Conservation (phyloP, 2,329 filamentous ascomycete genomes). For the Curvularia eragrostidis region DNA sequence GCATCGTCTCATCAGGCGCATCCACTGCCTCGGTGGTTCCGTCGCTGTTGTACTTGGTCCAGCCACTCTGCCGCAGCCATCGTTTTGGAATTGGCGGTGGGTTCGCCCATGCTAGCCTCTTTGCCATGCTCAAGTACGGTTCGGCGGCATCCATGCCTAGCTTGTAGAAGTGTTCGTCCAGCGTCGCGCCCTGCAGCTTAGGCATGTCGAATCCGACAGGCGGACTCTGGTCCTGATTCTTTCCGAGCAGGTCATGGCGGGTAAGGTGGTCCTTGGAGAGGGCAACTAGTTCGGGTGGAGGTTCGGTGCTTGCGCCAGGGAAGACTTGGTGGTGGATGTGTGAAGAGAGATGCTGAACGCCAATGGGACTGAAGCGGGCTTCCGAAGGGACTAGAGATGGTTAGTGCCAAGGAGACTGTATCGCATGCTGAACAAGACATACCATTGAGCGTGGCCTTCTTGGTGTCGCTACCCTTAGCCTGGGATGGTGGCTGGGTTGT, state of each 20-base stretch:
- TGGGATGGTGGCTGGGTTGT: conserved; percentile 21
- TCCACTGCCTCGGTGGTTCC: conserved; percentile 75
- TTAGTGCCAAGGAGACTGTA: background rate
- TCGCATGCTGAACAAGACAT: conserved; percentile 6
- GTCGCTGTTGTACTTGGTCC: conserved; percentile 88
- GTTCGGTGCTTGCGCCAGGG: conserved; percentile 58
- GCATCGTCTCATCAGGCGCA: conserved; percentile 77
- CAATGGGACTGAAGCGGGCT: conserved; percentile 87
- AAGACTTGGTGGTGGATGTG: conserved; percentile 88
- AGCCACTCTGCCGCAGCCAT: conserved; percentile 83
- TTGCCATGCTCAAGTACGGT: conserved; percentile 78
- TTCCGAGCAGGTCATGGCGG: conserved; percentile 86
- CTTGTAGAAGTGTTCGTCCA: conserved; percentile 94
- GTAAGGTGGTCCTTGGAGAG: conserved; percentile 82
- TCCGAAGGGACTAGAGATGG: conserved; percentile 50
- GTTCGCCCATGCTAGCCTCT: conserved; percentile 70
- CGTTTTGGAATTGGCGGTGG: conserved; percentile 67
- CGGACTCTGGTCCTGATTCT: conserved; percentile 75
- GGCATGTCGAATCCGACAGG: conserved; percentile 90
- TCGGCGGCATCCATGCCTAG: conserved; percentile 87
- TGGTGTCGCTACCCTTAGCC: conserved; percentile 4
- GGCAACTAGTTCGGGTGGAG: conserved; percentile 75
- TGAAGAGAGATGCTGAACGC: conserved; percentile 89
- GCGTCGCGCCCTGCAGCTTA: conserved; percentile 73
- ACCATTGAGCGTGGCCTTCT: conserved; percentile 29